A percentile compares a stretch with the other conserved stretches of the same genome.
phyloP scores from a whole-genome alignment of 495 filamentous ascomycete species.

The Tuber umbilicatum region DNA sequence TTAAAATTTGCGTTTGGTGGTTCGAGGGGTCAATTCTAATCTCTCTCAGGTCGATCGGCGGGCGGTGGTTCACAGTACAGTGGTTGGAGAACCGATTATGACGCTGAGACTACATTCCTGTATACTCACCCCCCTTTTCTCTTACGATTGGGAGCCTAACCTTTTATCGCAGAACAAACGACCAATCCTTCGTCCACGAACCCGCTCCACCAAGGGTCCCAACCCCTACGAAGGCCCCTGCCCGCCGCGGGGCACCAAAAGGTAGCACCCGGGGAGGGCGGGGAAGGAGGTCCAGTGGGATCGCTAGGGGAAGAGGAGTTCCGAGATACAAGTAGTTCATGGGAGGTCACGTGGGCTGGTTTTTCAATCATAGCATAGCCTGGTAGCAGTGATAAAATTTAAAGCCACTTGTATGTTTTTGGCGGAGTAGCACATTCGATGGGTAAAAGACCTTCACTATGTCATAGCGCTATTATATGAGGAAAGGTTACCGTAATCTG shows the following conservation, averaged over 20 bases:
- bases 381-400: neutral
- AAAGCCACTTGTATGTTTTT: neutral
- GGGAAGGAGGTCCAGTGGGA: slow-evolving; percentile 46
- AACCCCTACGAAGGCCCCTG: slow-evolving; percentile 45
- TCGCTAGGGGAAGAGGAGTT: slow-evolving; percentile 46
- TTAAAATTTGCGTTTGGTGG: neutral
- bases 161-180: slow-evolving; percentile 63
- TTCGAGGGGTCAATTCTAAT: slow-evolving; percentile 20
- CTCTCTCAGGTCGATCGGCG: slow-evolving; percentile 9
- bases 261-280: slow-evolving; percentile 42
- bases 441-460: neutral
- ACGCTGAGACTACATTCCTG: slow-evolving; percentile 83
- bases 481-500: neutral
- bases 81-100: slow-evolving; percentile 42
- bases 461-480: neutral
- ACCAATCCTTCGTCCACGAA: slow-evolving; percentile 89
- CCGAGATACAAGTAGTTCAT: neutral
- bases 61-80: slow-evolving; percentile 16
- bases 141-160: slow-evolving; percentile 24
- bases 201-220: slow-evolving; percentile 61
- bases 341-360: neutral
- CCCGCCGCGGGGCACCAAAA: slow-evolving; percentile 45
- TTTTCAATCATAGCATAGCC: neutral
- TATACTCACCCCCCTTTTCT: slow-evolving; percentile 45
- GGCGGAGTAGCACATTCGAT: neutral